These are phyloP conservation scores for Aspergillus transmontanensis DNA, from an alignment of 2,329 filamentous ascomycete species.

Conservation along the genomic window DNA sequence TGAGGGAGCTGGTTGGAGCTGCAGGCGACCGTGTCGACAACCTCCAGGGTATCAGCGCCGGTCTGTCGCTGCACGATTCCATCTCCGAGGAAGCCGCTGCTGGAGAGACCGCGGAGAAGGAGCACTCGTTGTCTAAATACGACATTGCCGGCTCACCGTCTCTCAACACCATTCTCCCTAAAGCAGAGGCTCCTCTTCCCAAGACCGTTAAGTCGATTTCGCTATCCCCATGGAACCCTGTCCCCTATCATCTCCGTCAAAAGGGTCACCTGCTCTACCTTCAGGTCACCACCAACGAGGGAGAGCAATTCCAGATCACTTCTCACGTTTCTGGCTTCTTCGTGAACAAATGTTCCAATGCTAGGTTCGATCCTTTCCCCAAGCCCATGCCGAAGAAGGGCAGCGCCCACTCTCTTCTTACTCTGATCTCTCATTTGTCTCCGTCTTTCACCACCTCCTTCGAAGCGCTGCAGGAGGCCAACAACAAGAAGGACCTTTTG, in stretches of 20 bases:
- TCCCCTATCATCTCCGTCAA: slow-evolving; percentile 85
- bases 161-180: slow-evolving; percentile 72
- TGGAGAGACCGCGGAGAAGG: slow-evolving; percentile 43
- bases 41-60: slow-evolving; percentile 81
- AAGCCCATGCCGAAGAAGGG: slow-evolving; percentile 75
- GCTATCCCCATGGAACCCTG: slow-evolving; percentile 94
- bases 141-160: slow-evolving; percentile 72
- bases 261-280: slow-evolving; percentile 93
- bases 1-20: slow-evolving; percentile 90
- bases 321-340: slow-evolving; percentile 93
- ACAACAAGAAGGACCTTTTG: slow-evolving; percentile 81
- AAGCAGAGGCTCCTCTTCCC: slow-evolving; percentile 67
- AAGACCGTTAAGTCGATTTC: slow-evolving; percentile 90
- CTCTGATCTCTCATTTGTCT: slow-evolving; percentile 76
- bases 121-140: slow-evolving; percentile 69
- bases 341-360: slow-evolving; percentile 93
- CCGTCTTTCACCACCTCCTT: slow-evolving; percentile 80
- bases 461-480: slow-evolving; percentile 77
- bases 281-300: slow-evolving; percentile 85
- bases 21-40: slow-evolving; percentile 85
- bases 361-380: slow-evolving; percentile 90
- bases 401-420: slow-evolving; percentile 82
- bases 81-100: slow-evolving; percentile 56
- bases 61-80: slow-evolving; percentile 82
- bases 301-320: slow-evolving; percentile 92